These are phyloP conservation scores for Hypoxylon sp. DNA, from an alignment of 2,329 filamentous ascomycete species.

Conservation along the genomic window DNA sequence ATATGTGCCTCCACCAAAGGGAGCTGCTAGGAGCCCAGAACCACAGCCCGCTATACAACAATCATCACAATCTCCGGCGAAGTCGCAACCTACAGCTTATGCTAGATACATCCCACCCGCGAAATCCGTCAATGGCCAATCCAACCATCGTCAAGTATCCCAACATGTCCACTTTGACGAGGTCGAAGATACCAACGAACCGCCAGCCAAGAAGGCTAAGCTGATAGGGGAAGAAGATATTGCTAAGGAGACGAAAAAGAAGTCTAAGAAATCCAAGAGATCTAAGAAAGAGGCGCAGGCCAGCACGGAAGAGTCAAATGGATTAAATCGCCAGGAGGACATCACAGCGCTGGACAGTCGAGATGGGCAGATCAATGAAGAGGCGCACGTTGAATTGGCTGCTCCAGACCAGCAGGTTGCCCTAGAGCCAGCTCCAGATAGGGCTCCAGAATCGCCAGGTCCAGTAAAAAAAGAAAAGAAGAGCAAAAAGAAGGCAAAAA, in stretches of 20 bases:
- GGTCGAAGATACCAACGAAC: constrained; percentile 36
- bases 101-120: constrained; percentile 56
- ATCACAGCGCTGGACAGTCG: neutral
- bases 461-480: constrained; percentile 46
- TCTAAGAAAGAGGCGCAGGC: constrained; percentile 55
- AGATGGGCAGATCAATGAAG: neutral
- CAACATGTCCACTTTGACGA: constrained; percentile 46
- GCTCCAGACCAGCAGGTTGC: constrained; percentile 36
- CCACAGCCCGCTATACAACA: constrained; percentile 18
- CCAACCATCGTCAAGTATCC: constrained; percentile 21
- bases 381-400: constrained; percentile 35
- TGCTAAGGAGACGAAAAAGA: constrained; percentile 49
- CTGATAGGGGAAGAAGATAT: constrained; percentile 52
- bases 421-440: constrained; percentile 11
- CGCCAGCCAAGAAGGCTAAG: constrained; percentile 56
- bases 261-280: constrained; percentile 54
- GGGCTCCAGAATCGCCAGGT: constrained; percentile 27
- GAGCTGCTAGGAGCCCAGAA: constrained; percentile 24
- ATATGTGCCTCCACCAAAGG: constrained; percentile 55
- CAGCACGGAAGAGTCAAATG: neutral
- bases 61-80: constrained; percentile 18
- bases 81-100: constrained; percentile 49
- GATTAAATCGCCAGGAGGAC: constrained; percentile 42
- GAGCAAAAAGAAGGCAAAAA: constrained; percentile 44
- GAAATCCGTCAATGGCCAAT: constrained; percentile 45